These are phyloP conservation scores for Cenchrus americanus DNA, from an alignment of 176 grass and related monocot genomes.

Conservation along the genomic window DNA sequence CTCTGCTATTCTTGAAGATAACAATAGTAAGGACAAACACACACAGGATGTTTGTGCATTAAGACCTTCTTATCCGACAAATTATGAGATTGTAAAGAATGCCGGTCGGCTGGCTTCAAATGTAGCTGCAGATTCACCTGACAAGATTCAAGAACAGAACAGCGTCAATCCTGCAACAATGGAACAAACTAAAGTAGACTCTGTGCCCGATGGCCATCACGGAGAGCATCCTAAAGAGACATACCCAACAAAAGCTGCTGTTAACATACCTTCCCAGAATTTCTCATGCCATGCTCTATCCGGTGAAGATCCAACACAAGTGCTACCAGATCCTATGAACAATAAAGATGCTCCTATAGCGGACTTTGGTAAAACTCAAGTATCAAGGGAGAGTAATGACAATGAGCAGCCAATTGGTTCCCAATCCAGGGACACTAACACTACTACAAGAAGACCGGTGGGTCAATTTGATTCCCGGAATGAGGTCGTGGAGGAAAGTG, in stretches of 20 bases:
- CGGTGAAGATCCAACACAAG: constrained; percentile 49
- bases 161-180: constrained; percentile 37
- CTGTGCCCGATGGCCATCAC: constrained; percentile 5
- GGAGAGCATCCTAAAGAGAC: constrained; percentile 44
- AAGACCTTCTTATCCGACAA: constrained; percentile 49
- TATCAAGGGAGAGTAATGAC: constrained; percentile 52
- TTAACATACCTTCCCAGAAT: constrained; percentile 40
- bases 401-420: constrained; percentile 45
- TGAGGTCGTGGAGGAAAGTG: constrained; percentile 48
- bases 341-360: constrained; percentile 32
- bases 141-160: constrained; percentile 36
- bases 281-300: constrained; percentile 42
- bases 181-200: constrained; percentile 35
- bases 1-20: constrained; percentile 42
- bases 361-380: constrained; percentile 39
- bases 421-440: constrained; percentile 60
- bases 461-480: constrained; percentile 40
- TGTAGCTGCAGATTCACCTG: constrained; percentile 40
- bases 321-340: constrained; percentile 37
- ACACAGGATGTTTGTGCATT: constrained; percentile 49
- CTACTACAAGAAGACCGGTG: constrained; percentile 46
- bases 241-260: constrained; percentile 43
- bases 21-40: constrained; percentile 48
- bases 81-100: constrained; percentile 32
- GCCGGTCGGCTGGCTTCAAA: constrained; percentile 21